Evolutionary conservation across 441 rosid species (phyloP).

Genomic region (Eutrema salsugineum): DNA sequence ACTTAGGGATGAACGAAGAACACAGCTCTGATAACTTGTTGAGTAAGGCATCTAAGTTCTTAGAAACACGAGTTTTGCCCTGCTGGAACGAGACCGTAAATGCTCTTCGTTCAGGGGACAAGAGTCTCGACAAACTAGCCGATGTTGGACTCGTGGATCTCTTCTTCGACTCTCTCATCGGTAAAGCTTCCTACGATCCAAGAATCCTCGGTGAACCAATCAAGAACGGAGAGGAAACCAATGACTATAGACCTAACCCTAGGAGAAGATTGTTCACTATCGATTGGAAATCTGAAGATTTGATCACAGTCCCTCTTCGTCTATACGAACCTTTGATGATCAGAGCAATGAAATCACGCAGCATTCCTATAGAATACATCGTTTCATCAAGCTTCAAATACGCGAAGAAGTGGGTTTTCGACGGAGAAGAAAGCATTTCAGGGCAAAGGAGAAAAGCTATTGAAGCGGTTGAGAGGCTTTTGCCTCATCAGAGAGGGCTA

Average conservation of each 20-base stretch:
- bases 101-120: slow-evolving; percentile 43
- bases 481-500: slow-evolving; percentile 57
- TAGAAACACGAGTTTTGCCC: slow-evolving; percentile 47
- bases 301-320: slow-evolving; percentile 53
- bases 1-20: slow-evolving; percentile 65
- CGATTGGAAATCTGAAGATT: slow-evolving; percentile 61
- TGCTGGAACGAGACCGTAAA: slow-evolving; percentile 82
- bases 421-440: slow-evolving; percentile 32
- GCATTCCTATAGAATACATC: slow-evolving; percentile 44
- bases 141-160: slow-evolving; percentile 50
- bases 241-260: slow-evolving; percentile 49
- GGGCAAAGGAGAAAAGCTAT: slow-evolving; percentile 31
- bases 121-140: slow-evolving; percentile 36
- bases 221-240: slow-evolving; percentile 38
- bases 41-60: slow-evolving; percentile 44
- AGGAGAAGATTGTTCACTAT: slow-evolving; percentile 56
- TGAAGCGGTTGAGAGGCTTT: slow-evolving; percentile 59
- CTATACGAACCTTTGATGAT: slow-evolving; percentile 52
- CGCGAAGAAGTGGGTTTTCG: slow-evolving; percentile 51
- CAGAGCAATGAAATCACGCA: slow-evolving; percentile 38
- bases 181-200: slow-evolving; percentile 51
- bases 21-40: slow-evolving; percentile 58
- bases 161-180: slow-evolving; percentile 56
- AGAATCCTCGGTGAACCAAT: slow-evolving; percentile 39
- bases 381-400: slow-evolving; percentile 60